Base-by-base conservation (phyloP, 352 stramenopile species). In the Thraustochytrium striatum region DNA sequence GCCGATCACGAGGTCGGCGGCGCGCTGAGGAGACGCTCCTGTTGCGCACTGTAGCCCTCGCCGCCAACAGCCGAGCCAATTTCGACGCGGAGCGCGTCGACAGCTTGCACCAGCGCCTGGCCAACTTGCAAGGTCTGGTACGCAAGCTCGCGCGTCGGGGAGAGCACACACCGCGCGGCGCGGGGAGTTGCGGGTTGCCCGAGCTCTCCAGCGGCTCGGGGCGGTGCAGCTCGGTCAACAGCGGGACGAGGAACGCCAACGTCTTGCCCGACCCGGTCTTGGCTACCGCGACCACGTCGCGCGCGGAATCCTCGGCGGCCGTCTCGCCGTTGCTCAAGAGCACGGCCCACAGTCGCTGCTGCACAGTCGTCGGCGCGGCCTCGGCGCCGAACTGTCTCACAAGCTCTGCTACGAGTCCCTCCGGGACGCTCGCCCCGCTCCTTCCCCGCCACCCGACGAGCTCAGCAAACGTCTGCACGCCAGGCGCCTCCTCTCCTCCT, bases 1-100 rank as follows among this genome's bases (percentile, higher is more conserved):
- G 5, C 93, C 95, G 69, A 99, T 92, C 3, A 99, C 70, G 72
- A 99, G 94, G 83, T 97, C 30, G 98, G 93, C 19, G 89, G 90
- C 81, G 97, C 96, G 25, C 90, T 87, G 88, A 94, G 11, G 9
- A 89, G 85, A 32, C 92, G 86, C 79, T 85, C 80, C 32, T 86
- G 86, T 83, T 95, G 94, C 87, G 96, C 89, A 30, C 86, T 81
- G 79, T 89, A 93, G 21, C 86, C 85, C 33, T 86, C 38, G 2
- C 90, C 89, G 30, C 93, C 93, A 7, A 38, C 44, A 3, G 41
- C 47, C 25, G 97, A 90, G 85, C 97, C 91, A 79, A 98, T 79
- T 62, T 89, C 87, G 90, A 96, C 88, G 39, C 90, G 91, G 82
- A 95, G 95, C 0, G 32, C 52, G 13, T 21, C 61, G 21, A 2